A percentile compares a stretch with the other conserved stretches of the same genome.
Conservation (phyloP, 805 yeast genomes). For the Lachancea waltii region DNA sequence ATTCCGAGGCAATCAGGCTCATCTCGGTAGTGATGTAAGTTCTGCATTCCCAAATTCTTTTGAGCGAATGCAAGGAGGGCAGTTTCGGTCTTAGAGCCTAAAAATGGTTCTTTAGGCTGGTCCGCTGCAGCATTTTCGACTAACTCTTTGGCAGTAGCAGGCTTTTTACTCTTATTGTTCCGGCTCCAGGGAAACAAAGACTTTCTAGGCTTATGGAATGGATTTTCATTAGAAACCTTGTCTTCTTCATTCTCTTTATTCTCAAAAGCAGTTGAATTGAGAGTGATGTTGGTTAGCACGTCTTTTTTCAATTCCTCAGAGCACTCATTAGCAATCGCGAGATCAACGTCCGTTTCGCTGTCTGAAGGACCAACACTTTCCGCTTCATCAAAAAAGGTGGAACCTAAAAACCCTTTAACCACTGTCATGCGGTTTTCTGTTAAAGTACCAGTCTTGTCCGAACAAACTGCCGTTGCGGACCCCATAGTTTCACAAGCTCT, state of each 20-base stretch:
- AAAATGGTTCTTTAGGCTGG: constrained; percentile 47
- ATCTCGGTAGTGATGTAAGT: constrained; percentile 43
- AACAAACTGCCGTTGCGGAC: constrained; percentile 93
- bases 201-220: constrained; percentile 19
- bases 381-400: constrained; percentile 47
- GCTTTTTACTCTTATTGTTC: constrained; percentile 8
- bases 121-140: constrained; percentile 12
- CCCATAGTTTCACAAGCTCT: constrained; percentile 98
- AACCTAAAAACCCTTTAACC: constrained; percentile 67
- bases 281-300: constrained; percentile 51
- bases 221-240: constrained; percentile 22
- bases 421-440: constrained; percentile 93
- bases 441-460: constrained; percentile 95
- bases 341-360: not conserved
- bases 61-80: constrained; percentile 71
- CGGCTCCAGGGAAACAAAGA: constrained; percentile 11
- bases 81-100: constrained; percentile 93
- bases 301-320: constrained; percentile 12
- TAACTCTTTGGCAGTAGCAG: constrained; percentile 12
- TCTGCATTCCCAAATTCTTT: constrained; percentile 43
- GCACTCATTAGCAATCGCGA: constrained; percentile 8
- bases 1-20: constrained; percentile 29
- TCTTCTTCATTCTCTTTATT: constrained; percentile 36
- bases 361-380: constrained; percentile 8
- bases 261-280: constrained; percentile 90